Evolutionary conservation across 2,329 filamentous ascomycete species (phyloP), one percentile per base, ranked within the genome.

Genomic region (Cylindrodendrum hubeiense): DNA sequence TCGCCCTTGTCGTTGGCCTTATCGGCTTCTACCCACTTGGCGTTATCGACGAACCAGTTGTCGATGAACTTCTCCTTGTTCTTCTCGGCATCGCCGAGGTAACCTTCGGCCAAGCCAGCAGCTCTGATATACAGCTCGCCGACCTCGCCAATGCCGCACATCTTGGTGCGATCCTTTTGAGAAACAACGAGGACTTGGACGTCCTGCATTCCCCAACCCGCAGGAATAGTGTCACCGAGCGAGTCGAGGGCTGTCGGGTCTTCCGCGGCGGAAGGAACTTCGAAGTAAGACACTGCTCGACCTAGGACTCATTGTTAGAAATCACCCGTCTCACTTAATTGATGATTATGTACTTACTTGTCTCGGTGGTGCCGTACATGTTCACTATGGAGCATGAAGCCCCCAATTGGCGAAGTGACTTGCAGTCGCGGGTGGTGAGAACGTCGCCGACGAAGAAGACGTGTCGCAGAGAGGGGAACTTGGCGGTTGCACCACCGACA

Each of bases 401-500:
- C 89, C 26, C 26, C 8, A 28, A 28, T 28, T 28, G 85, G 63
- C 93, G 92, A n/a, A 98, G 83, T 24, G 87, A 86, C 44, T 86
- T 85, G 79, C 93, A 97, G 74, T 98, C 95, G 75, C 90, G 87
- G 76, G 90, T 97, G 67, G 94, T 97, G 51, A 98, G 80, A 34
- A 98, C 85, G 75, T 98, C 95, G 33, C 96, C 96, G 1, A 98
- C 95, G 67, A 95, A 98, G 84, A 98, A 95, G 19, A 91, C 94
- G 62, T 89, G 85, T 63, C 91, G 91, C 22, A 67, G 60, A 1
- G 68, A 69, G 15, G 65, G 65, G 74, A 98, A 97, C 70, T 92
- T 80, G 0, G 93, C 90, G 3, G 83, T 90, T 24, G 94, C 92
- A 70, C 93, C 93, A 46, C 94, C 95, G n/a, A 95, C 91, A 2